Evolutionary conservation across 148 eudicot species (phyloP).

Genomic region (Rhododendron kiyosumense): DNA sequence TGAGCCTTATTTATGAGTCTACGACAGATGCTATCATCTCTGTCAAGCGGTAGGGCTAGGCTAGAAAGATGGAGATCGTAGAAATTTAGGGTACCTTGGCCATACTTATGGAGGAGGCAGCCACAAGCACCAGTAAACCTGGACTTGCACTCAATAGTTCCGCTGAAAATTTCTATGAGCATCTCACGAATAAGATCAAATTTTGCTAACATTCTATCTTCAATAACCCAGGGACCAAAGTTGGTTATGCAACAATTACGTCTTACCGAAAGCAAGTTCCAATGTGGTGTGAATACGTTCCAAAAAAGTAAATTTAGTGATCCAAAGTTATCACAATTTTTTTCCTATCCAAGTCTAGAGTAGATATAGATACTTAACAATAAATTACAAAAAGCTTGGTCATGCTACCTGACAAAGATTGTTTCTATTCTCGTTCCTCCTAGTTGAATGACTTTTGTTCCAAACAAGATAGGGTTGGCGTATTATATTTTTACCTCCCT

Average conservation of each 20-base stretch:
- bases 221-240: neutral
- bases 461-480: neutral
- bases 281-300: neutral
- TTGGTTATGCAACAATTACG: neutral
- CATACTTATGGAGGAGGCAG: too few relatives aligned
- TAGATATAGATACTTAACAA: neutral
- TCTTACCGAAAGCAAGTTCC: neutral
- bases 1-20: too few relatives aligned
- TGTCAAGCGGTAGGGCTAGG: too few relatives aligned
- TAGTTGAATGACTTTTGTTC: neutral
- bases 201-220: neutral
- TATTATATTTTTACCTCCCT: neutral
- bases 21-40: too few relatives aligned
- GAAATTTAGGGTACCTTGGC: too few relatives aligned
- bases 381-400: neutral
- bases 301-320: neutral
- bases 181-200: neutral
- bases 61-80: too few relatives aligned
- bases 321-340: neutral
- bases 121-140: neutral
- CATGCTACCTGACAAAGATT: neutral
- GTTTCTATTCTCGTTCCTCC: neutral
- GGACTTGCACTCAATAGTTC: neutral
- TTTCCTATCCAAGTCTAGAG: neutral
- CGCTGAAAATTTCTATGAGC: neutral